Evolutionary conservation across 1,284 basidiomycete genomes (phyloP), one percentile per base, ranked within the genome.

Genomic region (Malassezia sp.): DNA sequence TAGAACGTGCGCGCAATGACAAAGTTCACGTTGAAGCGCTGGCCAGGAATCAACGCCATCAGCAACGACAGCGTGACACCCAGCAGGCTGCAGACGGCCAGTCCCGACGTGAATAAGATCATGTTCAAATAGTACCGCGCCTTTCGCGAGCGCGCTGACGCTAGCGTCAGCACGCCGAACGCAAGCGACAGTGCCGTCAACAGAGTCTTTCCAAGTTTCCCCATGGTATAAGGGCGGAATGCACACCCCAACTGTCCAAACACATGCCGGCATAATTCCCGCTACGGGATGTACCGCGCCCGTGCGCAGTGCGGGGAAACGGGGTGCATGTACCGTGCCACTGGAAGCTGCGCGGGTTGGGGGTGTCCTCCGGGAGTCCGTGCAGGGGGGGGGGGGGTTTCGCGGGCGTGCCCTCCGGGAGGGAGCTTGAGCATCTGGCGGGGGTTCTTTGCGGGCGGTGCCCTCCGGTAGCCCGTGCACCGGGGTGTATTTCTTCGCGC

Each of bases 1-100:
- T 91, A 88, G 75, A 97, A 96, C 33, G 78, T 79, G 40, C 85
- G 75, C 2, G 88, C 91, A 31, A 91, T 83, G 56, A 84, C 74
- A 60, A 78, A 83, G 73, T 91, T 87, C 61, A 85, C 84, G 70
- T 95, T 84, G 67, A 81, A 80, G 15, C 83, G 76, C 62, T 80
- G 76, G 63, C 67, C 74, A 14, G 89, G 88, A 7, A 80, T 66
- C 26, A 84, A 62, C 6, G 79, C 76, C 73, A 90, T 78, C 14
- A 80, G 75, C 14, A 85, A 73, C 3, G 83, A 82, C 40, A 83
- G 74, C 36, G 86, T 65, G 37, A 85, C 76, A 34, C 85, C 85
- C 75, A 81, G 82, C 42, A 81, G 76, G 3, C 83, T 85, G 56
- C 82, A 79, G 22, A 82, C 74, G 15, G 80, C 80, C 38, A 95